Conservation (phyloP, 73 alveolate species). For the Blepharisma japonicum region DNA sequence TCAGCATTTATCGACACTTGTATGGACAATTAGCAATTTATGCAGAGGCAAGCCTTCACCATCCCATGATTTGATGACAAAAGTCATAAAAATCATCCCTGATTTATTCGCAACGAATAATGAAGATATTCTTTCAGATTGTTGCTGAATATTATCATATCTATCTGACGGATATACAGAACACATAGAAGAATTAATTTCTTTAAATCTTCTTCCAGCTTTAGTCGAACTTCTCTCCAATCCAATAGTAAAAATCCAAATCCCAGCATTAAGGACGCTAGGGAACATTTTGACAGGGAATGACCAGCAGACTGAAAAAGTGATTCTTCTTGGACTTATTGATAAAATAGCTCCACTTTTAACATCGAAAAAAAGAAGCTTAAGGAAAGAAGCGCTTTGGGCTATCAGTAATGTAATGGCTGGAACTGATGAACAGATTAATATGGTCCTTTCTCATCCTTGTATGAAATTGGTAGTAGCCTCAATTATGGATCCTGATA, state of each 20-base stretch:
- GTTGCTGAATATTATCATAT: slow-evolving; percentile 92
- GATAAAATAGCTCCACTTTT: slow-evolving; percentile 64
- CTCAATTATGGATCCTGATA: slow-evolving; percentile 55
- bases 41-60: slow-evolving; percentile 94
- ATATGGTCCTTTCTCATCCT: slow-evolving; percentile 59
- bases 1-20: slow-evolving; percentile 10
- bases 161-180: slow-evolving; percentile 94
- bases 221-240: slow-evolving; percentile 70
- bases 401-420: slow-evolving; percentile 90
- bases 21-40: slow-evolving; percentile 93
- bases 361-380: slow-evolving; percentile 61
- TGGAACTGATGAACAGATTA: slow-evolving; percentile 84
- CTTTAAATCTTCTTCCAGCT: slow-evolving; percentile 63
- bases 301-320: slow-evolving; percentile 84
- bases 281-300: slow-evolving; percentile 93
- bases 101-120: slow-evolving; percentile 66
- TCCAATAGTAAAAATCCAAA: slow-evolving; percentile 52
- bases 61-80: slow-evolving; percentile 46
- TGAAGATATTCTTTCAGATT: slow-evolving; percentile 92
- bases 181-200: slow-evolving; percentile 82
- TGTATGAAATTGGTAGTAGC: slow-evolving; percentile 60
- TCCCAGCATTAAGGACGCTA: slow-evolving; percentile 85
- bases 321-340: slow-evolving; percentile 75
- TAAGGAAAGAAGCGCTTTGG: slow-evolving; percentile 96
- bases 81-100: slow-evolving; percentile 71